These are phyloP conservation scores for Cytospora mali DNA, from an alignment of 2,329 filamentous ascomycete species.

Conservation along the genomic window DNA sequence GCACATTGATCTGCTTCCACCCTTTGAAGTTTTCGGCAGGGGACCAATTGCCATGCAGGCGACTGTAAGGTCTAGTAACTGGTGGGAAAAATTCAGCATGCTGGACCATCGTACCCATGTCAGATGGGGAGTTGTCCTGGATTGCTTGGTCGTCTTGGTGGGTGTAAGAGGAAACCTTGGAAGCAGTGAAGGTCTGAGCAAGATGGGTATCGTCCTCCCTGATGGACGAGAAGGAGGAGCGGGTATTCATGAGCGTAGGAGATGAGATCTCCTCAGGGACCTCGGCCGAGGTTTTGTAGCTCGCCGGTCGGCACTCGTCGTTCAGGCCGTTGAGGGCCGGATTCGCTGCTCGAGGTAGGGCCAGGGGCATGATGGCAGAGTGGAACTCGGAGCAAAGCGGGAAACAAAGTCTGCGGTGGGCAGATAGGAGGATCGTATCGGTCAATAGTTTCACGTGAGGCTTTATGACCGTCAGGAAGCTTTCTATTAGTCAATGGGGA, in stretches of 20 bases:
- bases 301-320: conserved; percentile 17
- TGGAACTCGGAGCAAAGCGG: conserved; percentile 4
- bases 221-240: conserved; percentile 65
- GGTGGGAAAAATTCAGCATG: conserved; percentile 53
- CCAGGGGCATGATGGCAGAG: conserved; percentile 3
- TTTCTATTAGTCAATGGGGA: conserved; percentile 36
- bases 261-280: conserved; percentile 31
- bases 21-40: conserved; percentile 61
- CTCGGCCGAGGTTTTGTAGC: conserved; percentile 36
- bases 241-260: conserved; percentile 40
- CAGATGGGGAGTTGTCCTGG: conserved; percentile 50
- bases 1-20: conserved; percentile 65
- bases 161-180: conserved; percentile 63
- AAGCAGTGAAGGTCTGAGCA: conserved; percentile 64
- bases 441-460: conserved; percentile 24
- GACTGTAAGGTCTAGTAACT: conserved; percentile 57
- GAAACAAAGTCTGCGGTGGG: conserved; percentile 6
- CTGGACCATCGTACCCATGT: conserved; percentile 45
- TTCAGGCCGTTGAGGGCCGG: conserved; percentile 18
- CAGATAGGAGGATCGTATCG: conserved; percentile 6
- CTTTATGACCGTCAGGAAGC: conserved; percentile 23
- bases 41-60: conserved; percentile 60
- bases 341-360: conserved; percentile 30
- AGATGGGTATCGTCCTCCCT: conserved; percentile 61
- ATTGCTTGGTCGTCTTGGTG: conserved; percentile 48